Conservation (phyloP, 2,329 filamentous ascomycete species). For the Didymella segeticola region DNA sequence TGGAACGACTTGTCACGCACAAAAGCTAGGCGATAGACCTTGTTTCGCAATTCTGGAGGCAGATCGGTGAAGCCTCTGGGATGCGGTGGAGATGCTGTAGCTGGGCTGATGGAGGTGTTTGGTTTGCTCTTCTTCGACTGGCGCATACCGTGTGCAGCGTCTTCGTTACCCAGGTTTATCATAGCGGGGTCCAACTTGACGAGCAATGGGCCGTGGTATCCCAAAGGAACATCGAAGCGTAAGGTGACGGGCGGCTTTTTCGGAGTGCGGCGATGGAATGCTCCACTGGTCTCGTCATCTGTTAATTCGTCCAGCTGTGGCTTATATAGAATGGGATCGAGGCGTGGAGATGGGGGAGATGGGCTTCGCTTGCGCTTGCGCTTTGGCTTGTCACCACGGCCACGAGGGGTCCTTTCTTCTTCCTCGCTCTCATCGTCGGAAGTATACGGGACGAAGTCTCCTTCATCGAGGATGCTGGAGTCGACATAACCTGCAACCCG, state of each 20-base stretch:
- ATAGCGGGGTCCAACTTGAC: slow-evolving; percentile 50
- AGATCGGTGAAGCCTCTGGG: slow-evolving; percentile 36
- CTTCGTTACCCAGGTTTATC: slow-evolving; percentile 21
- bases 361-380: slow-evolving; percentile 47
- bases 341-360: slow-evolving; percentile 44
- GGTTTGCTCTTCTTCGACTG: slow-evolving; percentile 14
- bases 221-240: slow-evolving; percentile 55
- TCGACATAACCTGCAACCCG: slow-evolving; percentile 50
- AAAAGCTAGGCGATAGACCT: slow-evolving; percentile 55
- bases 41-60: slow-evolving; percentile 55
- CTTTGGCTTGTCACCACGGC: slow-evolving; percentile 24
- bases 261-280: slow-evolving; percentile 22
- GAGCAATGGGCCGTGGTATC: slow-evolving; percentile 54
- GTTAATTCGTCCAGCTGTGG: slow-evolving; percentile 37
- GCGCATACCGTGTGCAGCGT: slow-evolving; percentile 24
- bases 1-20: slow-evolving; percentile 44
- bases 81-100: background rate
- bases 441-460: slow-evolving; percentile 36
- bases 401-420: slow-evolving; percentile 22
- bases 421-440: slow-evolving; percentile 42
- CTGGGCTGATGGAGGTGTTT: background rate
- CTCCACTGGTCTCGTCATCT: slow-evolving; percentile 34
- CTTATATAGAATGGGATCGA: slow-evolving; percentile 42
- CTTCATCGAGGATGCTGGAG: slow-evolving; percentile 45
- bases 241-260: slow-evolving; percentile 45